phyloP scores from a whole-genome alignment of 2,329 filamentous ascomycete genomes.

The Pseudogymnoascus sp. region DNA sequence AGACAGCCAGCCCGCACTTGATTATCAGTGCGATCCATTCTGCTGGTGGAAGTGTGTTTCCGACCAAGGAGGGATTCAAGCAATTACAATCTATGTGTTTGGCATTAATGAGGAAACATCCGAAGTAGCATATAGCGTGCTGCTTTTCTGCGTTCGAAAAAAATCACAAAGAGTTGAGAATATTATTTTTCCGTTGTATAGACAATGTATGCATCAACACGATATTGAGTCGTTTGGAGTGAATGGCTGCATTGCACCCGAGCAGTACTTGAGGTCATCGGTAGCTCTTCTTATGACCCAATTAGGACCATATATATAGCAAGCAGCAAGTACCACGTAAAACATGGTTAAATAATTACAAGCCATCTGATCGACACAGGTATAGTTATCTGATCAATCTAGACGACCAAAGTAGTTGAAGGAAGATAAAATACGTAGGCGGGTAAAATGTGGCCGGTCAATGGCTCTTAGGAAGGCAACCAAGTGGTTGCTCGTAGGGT shows the following conservation, averaged over 20 bases:
- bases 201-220: neutral
- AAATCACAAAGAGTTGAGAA: neutral
- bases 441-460: neutral
- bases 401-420: neutral
- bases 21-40: neutral
- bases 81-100: neutral
- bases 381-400: neutral
- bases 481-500: neutral
- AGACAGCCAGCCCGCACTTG: neutral
- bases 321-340: neutral
- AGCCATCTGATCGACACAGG: neutral
- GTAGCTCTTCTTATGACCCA: neutral
- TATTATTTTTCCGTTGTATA: slow-evolving; percentile 1
- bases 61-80: neutral
- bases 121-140: neutral
- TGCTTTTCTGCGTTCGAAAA: neutral
- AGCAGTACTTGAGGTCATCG: neutral
- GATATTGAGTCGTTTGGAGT: neutral
- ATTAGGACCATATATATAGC: neutral
- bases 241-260: neutral
- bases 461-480: neutral
- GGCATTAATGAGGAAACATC: neutral
- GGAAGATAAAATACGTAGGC: neutral
- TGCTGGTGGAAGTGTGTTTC: neutral
- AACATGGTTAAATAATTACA: neutral